Conservation (phyloP, 2,329 filamentous ascomycete species). For the Ophiostoma sp. region DNA sequence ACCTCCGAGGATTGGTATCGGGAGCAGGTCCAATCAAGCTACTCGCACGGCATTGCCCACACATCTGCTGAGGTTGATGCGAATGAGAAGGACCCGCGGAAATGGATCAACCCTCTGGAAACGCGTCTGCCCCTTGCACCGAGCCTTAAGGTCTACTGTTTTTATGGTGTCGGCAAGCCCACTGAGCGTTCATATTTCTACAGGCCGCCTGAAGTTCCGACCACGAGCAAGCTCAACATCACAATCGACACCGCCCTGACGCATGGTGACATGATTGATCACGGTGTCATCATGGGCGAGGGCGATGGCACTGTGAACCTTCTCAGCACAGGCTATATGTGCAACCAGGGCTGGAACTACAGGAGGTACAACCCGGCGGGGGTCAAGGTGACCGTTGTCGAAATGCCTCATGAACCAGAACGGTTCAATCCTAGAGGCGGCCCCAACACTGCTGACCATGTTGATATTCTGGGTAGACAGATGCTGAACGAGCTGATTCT, state of each 20-base stretch:
- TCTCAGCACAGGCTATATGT: slow-evolving; percentile 94
- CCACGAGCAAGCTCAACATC: slow-evolving; percentile 58
- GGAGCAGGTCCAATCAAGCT: slow-evolving; percentile 64
- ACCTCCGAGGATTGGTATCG: slow-evolving; percentile 82
- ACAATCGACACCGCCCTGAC: slow-evolving; percentile 64
- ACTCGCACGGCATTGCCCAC: slow-evolving; percentile 83
- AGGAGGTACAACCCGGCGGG: slow-evolving; percentile 88
- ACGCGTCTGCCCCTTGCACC: slow-evolving; percentile 81
- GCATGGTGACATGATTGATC: slow-evolving; percentile 58
- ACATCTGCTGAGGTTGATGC: slow-evolving; percentile 73
- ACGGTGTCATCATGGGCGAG: slow-evolving; percentile 90
- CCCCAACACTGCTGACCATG: slow-evolving; percentile 75
- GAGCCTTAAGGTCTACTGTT: slow-evolving; percentile 90
- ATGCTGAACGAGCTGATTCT: slow-evolving; percentile 88
- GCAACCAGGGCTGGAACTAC: slow-evolving; percentile 87
- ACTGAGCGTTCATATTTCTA: slow-evolving; percentile 94
- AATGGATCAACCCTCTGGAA: slow-evolving; percentile 95
- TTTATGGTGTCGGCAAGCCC: slow-evolving; percentile 90
- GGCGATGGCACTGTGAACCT: slow-evolving; percentile 94
- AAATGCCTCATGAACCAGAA: slow-evolving; percentile 96
- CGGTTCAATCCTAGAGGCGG: slow-evolving; percentile 76
- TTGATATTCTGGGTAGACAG: slow-evolving; percentile 87
- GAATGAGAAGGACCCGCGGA: slow-evolving; percentile 68
- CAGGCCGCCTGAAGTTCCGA: slow-evolving; percentile 56
- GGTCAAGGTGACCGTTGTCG: slow-evolving; percentile 73